These are phyloP conservation scores for Arachis monticola DNA, from an alignment of 331 rosid species.

Conservation along the genomic window DNA sequence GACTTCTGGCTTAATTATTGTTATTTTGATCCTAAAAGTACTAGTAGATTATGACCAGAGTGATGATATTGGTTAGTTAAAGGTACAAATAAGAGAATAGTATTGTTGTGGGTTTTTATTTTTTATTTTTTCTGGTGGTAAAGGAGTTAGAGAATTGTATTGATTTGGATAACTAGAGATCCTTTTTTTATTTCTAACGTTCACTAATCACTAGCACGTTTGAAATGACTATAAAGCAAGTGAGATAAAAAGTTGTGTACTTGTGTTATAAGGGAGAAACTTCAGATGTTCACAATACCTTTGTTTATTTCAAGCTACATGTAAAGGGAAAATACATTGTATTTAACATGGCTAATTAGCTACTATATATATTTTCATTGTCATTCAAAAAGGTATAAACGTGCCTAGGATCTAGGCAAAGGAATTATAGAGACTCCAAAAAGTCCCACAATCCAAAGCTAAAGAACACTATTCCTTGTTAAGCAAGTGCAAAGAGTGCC, in stretches of 20 bases:
- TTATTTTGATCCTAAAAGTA: neutral
- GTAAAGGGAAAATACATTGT: neutral
- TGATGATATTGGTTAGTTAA: neutral
- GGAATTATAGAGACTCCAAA: conserved; percentile 5
- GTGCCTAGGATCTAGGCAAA: conserved; percentile 9
- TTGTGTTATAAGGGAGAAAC: neutral
- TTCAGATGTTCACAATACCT: neutral
- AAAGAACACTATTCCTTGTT: neutral
- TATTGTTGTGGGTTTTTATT: too few species aligned
- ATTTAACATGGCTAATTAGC: neutral
- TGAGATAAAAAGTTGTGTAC: neutral
- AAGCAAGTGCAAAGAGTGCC: conserved; percentile 42
- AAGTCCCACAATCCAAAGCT: conserved; percentile 26
- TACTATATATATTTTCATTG: neutral
- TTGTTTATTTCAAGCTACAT: conserved; percentile 19
- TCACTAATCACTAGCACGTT: neutral
- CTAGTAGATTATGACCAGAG: neutral
- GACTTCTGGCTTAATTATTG: neutral
- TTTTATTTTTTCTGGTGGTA: too few species aligned
- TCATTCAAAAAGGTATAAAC: conserved; percentile 8
- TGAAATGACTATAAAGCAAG: neutral
- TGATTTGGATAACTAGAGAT: too few species aligned
- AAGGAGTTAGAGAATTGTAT: too few species aligned
- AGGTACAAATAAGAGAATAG: too few species aligned
- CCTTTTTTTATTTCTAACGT: neutral